Base-by-base conservation (phyloP, 78 protist species). In the Dictyostelium citrinum region DNA sequence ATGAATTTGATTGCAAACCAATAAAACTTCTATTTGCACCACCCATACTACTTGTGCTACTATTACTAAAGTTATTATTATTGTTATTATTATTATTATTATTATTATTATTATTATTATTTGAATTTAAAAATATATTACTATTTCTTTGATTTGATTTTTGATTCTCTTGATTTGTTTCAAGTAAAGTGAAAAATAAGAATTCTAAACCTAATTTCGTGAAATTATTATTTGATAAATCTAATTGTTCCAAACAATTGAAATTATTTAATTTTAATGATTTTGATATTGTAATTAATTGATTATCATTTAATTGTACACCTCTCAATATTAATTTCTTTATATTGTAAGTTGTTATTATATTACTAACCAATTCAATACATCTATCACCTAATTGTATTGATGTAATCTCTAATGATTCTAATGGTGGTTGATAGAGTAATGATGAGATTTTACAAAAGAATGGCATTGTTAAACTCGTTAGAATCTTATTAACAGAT, bases 391-490 rank as follows among this genome's bases (percentile, higher is more conserved):
- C 51, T 16, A 88, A n/a, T 10, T 39, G 39, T 10, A 64, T 35
- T 0, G 85, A 76, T 1, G 29, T 22, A 3, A 88, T 76, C 41
- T 76, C 85, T 5, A 88, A 31, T 35, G 60, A 8, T 2, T 67
- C 43, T 3, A 88, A 17, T 14, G 93, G 93, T 31, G 93, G 93
- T 16, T 76, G 84, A 67, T 88, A 88, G 0, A 88, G 85, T 9
- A 60, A 29, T 20, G 82, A 35, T 17, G 68, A 16, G 0, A 16
- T 22, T 61, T 64, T 58, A 8, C 71, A 67, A 68, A 67, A 88
- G 61, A 88, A 88, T n/a, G 93, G 93, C 46, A 83, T 88, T 6
- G 93, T 88, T 20, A 88, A 83, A 9, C 67, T 39, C 7, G 60
- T 22, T 10, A 88, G 49, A 8, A 88, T 67, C 67, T 31, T 76